Base-by-base conservation (phyloP, 306 rosid genomes). In the Gillenia trifoliata region DNA sequence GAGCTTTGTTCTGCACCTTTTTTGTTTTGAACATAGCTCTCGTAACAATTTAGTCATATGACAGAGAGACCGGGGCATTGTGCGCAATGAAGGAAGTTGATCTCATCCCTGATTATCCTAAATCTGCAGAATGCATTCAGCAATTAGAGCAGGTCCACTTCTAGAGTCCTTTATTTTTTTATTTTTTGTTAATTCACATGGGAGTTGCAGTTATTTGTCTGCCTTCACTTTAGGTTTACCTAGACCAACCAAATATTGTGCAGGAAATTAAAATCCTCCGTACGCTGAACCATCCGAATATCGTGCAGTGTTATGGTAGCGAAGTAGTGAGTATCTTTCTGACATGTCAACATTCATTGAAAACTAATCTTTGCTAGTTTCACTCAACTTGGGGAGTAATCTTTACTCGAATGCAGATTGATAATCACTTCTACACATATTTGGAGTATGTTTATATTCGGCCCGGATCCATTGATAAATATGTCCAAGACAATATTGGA, bases 1-100 rank as follows among this genome's bases (percentile, higher is more conserved):
- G 56, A 57, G 75, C 54, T 64, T 65, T 66, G 45, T 43, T 10
- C 43, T 60, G 22, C 23, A 30, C 65, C 29, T 81, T 64, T 49
- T 54, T 54, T 22, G 2, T 22, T 55, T 55, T 22, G 60, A 55
- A 22, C 8, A 8, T 55, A 22, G 19, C 55, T 49, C 55, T 49
- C n/a, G 65, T 30, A 78, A 6, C 4, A 36, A 65, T 69, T 66
- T 59, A 47, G 77, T 64, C 68, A 43, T 74, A 5, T 80, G 77
- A 56, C 73, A 93, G 98, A 66, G 90, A 85, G 80, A 91, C 93
- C 0, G 97, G 98, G 78, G 96, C 98, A 73, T 89, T 89, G 25
- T 93, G 97, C 77, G 98, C 97, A 54, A 83, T 91, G 96, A 93
- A 93, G 84, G 98, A 88, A 85, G 98, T 93, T 76, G 93, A 93